Base-by-base conservation (phyloP, 495 filamentous ascomycete species). In the Podospora bellae-mahoneyi region DNA sequence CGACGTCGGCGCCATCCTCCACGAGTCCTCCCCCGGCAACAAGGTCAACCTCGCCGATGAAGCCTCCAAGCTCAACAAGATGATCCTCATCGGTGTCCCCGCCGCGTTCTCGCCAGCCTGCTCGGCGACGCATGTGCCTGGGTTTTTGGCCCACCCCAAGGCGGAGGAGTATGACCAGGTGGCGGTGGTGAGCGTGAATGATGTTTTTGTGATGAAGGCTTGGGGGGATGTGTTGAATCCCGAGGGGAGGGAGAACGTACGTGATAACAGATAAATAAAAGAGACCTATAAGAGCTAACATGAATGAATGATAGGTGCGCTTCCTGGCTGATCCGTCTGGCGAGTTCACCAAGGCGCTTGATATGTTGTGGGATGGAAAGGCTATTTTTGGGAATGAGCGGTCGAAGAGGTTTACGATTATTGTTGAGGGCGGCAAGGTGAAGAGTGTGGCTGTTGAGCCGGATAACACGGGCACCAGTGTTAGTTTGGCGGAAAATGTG, bases 131-230 rank as follows among this genome's bases (percentile, higher is more conserved):
- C 93, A 97, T 74, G 83, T 96, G 60, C 92, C 92, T 4, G 88
- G 92, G 34, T 98, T 92, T 76, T 89, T 96, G 77, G 87, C 87
- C 71, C 89, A 89, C 74, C 84, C 87, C 54, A 86, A 88, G 78
- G 81, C 91, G 59, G 90, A 88, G 81, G 83, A 88, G 62, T 92
- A 90, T 15, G 92, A 94, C 62, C 75, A 87, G 60, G 90, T 94
- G 55, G 96, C 94, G 69, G 92, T 97, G 28, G 89, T 99, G 62
- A 85, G 89, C 27, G 93, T 97, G 77, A 99, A 99, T 80, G 95
- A 99, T 77, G 87, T 93, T 30, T 97, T 98, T 79, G 95, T 96
- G 86, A 96, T 91, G 84, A 95, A 94, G 81, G 92, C 92, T 6
- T 97, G 93, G 92, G 90, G 81, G 23, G 81, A 86, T 58, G 80